phyloP scores from a whole-genome alignment of 495 filamentous ascomycete genomes.

The Xylaria longipes region DNA sequence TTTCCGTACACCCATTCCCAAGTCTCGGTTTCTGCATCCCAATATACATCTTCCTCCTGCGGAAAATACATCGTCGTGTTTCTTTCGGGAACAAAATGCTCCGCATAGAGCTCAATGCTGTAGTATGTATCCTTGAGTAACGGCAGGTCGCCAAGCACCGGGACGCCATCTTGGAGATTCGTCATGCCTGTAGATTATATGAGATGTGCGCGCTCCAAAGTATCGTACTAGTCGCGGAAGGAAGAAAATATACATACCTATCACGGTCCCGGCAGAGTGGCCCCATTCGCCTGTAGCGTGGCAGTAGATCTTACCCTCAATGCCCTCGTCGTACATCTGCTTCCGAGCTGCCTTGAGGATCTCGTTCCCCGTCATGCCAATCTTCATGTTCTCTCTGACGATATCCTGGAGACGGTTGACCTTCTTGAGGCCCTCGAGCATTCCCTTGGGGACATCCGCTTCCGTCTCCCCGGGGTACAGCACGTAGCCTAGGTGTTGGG shows the following conservation, averaged over 20 bases:
- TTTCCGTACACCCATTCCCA: constrained; percentile 56
- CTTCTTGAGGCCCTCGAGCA: constrained; percentile 49
- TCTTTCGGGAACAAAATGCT: constrained; percentile 52
- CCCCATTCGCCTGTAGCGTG: constrained; percentile 60
- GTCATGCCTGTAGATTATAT: constrained; percentile 48
- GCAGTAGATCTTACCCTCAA: constrained; percentile 53
- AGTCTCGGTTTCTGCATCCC: constrained; percentile 35
- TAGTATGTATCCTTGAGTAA: constrained; percentile 52
- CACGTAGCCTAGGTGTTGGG: constrained; percentile 56
- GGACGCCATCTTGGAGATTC: constrained; percentile 52
- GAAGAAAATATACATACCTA: constrained; percentile 41
- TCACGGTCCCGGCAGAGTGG: constrained; percentile 52
- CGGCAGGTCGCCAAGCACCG: constrained; percentile 49
- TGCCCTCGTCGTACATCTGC: constrained; percentile 50
- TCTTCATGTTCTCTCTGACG: constrained; percentile 48
- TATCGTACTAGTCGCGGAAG: background rate
- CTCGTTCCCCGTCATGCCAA: constrained; percentile 49
- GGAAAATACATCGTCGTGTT: constrained; percentile 50
- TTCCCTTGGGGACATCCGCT: constrained; percentile 44
- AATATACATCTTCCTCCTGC: constrained; percentile 55
- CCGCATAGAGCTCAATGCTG: constrained; percentile 54
- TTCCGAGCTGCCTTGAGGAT: constrained; percentile 43
- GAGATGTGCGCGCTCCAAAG: constrained; percentile 2
- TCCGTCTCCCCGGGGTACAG: constrained; percentile 50
- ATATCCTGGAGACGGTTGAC: constrained; percentile 55